These are phyloP conservation scores for Diaporthe vexans DNA, from an alignment of 2,329 filamentous ascomycete genomes.

Conservation along the genomic window DNA sequence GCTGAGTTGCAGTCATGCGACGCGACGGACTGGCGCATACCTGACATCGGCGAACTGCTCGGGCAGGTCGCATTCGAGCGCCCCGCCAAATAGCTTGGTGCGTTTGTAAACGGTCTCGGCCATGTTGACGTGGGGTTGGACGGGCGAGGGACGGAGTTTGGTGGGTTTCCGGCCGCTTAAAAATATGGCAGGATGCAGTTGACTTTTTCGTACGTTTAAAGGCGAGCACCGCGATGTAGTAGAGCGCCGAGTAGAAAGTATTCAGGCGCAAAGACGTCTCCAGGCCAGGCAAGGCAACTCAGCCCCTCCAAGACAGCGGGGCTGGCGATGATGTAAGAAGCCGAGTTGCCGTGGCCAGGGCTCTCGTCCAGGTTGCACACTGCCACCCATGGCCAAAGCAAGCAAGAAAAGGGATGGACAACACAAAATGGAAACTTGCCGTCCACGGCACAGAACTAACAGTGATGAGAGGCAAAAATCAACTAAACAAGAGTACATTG, in stretches of 20 bases:
- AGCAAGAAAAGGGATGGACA: neutral
- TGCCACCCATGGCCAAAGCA: neutral
- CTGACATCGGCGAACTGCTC: conserved; percentile 79
- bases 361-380: neutral
- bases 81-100: conserved; percentile 79
- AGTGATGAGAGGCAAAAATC: conserved; percentile 46
- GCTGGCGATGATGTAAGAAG: conserved; percentile 37
- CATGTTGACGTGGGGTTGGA: conserved; percentile 53
- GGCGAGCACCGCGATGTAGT: neutral
- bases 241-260: neutral
- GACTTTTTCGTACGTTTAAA: neutral
- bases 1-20: neutral
- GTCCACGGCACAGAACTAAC: neutral
- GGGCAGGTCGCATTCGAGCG: conserved; percentile 78
- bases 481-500: neutral
- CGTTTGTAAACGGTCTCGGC: conserved; percentile 63
- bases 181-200: neutral
- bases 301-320: conserved; percentile 39
- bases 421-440: neutral
- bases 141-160: neutral
- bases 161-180: no score
- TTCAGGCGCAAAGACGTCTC: conserved; percentile 3
- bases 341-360: neutral
- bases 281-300: conserved; percentile 16
- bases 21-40: conserved; percentile 57